Evolutionary conservation across 352 stramenopile species (phyloP).

Genomic region (Pythium diclinum): DNA sequence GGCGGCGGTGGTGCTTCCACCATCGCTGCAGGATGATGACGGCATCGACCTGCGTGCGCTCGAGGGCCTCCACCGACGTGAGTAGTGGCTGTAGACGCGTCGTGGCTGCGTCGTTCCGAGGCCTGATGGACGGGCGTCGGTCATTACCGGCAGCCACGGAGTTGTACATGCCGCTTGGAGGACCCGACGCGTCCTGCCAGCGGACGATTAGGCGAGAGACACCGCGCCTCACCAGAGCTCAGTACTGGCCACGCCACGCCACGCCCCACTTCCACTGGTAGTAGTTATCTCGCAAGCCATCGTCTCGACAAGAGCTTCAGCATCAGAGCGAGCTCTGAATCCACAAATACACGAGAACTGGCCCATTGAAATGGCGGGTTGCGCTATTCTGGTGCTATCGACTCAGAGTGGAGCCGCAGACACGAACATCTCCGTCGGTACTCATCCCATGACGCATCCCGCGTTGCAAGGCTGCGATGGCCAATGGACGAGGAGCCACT

Average conservation of each 20-base stretch:
- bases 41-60: conserved; percentile 38
- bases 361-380: not conserved
- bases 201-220: not conserved
- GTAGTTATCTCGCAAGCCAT: not conserved
- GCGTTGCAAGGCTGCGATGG: too few species aligned
- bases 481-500: too few species aligned
- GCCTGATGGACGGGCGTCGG: not conserved
- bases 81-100: not conserved
- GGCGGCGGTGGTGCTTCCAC: conserved; percentile 33
- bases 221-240: not conserved
- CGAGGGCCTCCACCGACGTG: conserved; percentile 37
- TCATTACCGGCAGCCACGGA: not conserved
- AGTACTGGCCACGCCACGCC: not conserved
- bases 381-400: not conserved
- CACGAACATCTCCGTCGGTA: too few species aligned
- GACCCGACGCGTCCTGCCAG: not conserved
- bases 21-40: conserved; percentile 43
- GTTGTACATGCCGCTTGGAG: not conserved
- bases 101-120: not conserved
- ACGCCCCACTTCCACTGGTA: not conserved
- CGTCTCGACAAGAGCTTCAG: not conserved
- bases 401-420: not conserved
- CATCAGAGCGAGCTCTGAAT: not conserved
- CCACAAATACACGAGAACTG: not conserved
- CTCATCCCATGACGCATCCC: too few species aligned